Evolutionary conservation across 345 rosid genomes (phyloP).

Genomic region (Linum lewisii): DNA sequence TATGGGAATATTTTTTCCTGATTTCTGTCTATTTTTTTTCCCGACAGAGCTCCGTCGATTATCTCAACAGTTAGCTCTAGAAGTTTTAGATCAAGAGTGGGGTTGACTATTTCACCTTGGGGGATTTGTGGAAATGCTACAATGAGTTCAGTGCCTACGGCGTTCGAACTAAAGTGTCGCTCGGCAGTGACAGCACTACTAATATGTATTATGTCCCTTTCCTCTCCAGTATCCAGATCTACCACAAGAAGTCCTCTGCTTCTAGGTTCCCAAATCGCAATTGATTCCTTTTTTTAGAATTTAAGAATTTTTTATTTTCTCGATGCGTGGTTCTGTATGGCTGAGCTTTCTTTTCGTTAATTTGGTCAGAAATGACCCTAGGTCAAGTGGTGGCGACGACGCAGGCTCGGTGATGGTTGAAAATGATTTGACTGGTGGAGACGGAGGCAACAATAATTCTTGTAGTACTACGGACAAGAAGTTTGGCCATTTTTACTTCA

Average conservation of each 20-base stretch:
- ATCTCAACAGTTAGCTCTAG: conserved; percentile 45
- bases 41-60: conserved; percentile 35
- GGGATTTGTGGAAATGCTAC: conserved; percentile 66
- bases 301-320: neutral
- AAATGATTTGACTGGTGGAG: conserved; percentile 49
- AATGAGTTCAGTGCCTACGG: conserved; percentile 79
- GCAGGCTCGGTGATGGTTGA: conserved; percentile 40
- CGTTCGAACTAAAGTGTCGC: conserved; percentile 28
- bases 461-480: conserved; percentile 24
- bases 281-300: neutral
- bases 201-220: conserved; percentile 61
- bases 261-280: conserved; percentile 32
- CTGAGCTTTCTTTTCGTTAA: too few species aligned
- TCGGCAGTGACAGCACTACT: conserved; percentile 27
- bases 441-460: conserved; percentile 43
- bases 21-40: neutral
- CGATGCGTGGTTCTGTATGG: conserved; percentile 2
- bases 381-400: conserved; percentile 40
- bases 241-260: conserved; percentile 30
- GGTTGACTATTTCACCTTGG: conserved; percentile 41
- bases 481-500: conserved; percentile 45
- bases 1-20: neutral
- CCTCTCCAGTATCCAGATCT: conserved; percentile 63
- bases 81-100: conserved; percentile 32
- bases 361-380: too few species aligned